Conservation (phyloP, 257 asterid genomes). For the Ballota nigra region DNA sequence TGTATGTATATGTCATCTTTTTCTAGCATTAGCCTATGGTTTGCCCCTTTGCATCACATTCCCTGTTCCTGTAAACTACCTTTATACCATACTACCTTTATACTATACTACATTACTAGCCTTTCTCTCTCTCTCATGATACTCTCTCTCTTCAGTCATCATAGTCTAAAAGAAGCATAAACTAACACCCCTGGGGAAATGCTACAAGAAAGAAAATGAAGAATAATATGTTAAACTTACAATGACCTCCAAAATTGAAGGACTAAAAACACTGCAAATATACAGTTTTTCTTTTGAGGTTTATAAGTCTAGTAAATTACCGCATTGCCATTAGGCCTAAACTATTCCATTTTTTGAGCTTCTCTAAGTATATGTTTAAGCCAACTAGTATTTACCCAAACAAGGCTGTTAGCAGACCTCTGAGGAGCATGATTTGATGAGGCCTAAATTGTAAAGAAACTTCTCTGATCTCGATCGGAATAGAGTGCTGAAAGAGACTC, state of each 20-base stretch:
- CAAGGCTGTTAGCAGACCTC: not conserved
- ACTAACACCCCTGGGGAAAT: not conserved
- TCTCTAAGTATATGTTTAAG: conserved; percentile 20
- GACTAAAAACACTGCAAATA: not conserved
- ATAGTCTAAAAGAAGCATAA: not conserved
- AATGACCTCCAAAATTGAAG: conserved; percentile 17
- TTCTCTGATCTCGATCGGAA: conserved; percentile 74
- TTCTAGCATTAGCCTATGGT: not conserved
- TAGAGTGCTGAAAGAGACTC: conserved; percentile 61
- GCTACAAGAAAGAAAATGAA: not conserved
- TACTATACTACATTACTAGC: too few relatives aligned
- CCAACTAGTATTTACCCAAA: conserved; percentile 19
- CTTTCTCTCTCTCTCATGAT: too few relatives aligned
- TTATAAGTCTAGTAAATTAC: conserved; percentile 13
- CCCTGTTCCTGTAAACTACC: conserved; percentile 12
- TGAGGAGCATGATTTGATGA: conserved; percentile 56
- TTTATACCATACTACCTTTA: not conserved
- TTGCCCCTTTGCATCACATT: conserved; percentile 24
- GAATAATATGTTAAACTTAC: conserved; percentile 21
- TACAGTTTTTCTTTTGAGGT: conserved; percentile 14
- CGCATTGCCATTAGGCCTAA: conserved; percentile 17
- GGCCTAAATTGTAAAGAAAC: conserved; percentile 64
- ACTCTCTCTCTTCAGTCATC: too few relatives aligned
- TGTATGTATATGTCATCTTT: conserved; percentile 5
- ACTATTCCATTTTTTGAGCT: conserved; percentile 9